Conservation (phyloP, 805 yeast genomes). For the Maudiozyma saulgeensis region DNA sequence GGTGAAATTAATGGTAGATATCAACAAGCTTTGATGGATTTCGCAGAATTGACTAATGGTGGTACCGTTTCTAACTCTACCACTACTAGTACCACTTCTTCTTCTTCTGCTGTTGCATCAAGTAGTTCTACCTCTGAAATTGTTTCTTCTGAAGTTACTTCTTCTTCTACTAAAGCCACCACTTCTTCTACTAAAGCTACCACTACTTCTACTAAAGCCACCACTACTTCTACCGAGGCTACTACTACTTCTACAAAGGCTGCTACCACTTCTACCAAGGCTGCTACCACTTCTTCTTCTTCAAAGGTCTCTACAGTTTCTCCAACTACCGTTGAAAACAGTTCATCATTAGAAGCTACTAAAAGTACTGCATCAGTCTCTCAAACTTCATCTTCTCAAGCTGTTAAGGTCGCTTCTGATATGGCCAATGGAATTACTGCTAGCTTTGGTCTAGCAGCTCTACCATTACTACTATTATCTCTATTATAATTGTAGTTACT, state of each 20-base stretch:
- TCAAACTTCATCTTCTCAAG: slow-evolving; percentile 4
- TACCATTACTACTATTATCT: background rate
- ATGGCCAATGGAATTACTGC: background rate
- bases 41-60: slow-evolving; percentile 24
- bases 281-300: slow-evolving; percentile 1
- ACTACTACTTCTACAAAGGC: background rate
- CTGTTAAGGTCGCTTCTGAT: background rate
- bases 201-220: background rate
- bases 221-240: background rate
- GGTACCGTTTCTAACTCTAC: slow-evolving; percentile 10
- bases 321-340: background rate
- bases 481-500: background rate
- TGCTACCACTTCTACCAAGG: background rate
- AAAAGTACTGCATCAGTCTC: slow-evolving; percentile 2
- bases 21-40: slow-evolving; percentile 36
- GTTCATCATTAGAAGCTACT: slow-evolving; percentile 2
- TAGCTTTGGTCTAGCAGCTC: background rate
- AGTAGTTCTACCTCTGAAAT: slow-evolving; percentile 6
- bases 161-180: slow-evolving; percentile 1
- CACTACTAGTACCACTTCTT: slow-evolving; percentile 6
- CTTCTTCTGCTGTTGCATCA: slow-evolving; percentile 4
- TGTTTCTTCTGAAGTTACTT: slow-evolving; percentile 5
- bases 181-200: background rate
- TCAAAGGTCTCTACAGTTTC: background rate
- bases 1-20: slow-evolving; percentile 57